Percentiles rank a stretch among this genome's conserved stretches.
phyloP scores from a whole-genome alignment of 768 basidiomycete species.

The Crepidotus variabilis region DNA sequence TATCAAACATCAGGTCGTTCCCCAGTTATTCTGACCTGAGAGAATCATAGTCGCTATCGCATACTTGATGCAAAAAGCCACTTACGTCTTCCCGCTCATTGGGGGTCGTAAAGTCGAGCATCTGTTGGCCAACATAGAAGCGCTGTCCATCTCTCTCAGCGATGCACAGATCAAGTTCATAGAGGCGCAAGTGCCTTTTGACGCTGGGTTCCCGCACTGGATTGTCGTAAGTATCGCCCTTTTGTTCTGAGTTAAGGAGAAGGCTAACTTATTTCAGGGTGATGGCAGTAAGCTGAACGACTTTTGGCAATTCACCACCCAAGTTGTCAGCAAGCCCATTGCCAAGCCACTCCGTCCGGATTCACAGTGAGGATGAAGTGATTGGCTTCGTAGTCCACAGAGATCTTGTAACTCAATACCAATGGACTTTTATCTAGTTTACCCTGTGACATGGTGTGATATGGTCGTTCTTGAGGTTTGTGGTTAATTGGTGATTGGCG shows the following conservation, averaged over 20 bases:
- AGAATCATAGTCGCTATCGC: constrained; percentile 43
- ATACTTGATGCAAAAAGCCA: constrained; percentile 49
- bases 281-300: neutral
- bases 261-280: neutral
- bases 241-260: no score
- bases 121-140: constrained; percentile 42
- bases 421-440: no score
- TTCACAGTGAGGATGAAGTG: neutral
- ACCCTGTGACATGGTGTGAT: no score
- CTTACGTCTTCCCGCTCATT: constrained; percentile 48
- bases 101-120: constrained; percentile 50
- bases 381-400: no score
- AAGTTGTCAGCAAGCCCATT: neutral
- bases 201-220: constrained; percentile 39
- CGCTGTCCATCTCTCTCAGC: constrained; percentile 38
- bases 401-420: no score
- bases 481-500: no score
- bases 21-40: neutral
- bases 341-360: neutral
- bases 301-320: neutral
- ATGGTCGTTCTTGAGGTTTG: no score
- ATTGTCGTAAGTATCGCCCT: constrained; percentile 19
- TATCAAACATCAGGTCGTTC: neutral
- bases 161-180: constrained; percentile 39
- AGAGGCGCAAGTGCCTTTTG: constrained; percentile 40